Base-by-base conservation (phyloP, 805 yeast species). In the Wickerhamomyces alni region DNA sequence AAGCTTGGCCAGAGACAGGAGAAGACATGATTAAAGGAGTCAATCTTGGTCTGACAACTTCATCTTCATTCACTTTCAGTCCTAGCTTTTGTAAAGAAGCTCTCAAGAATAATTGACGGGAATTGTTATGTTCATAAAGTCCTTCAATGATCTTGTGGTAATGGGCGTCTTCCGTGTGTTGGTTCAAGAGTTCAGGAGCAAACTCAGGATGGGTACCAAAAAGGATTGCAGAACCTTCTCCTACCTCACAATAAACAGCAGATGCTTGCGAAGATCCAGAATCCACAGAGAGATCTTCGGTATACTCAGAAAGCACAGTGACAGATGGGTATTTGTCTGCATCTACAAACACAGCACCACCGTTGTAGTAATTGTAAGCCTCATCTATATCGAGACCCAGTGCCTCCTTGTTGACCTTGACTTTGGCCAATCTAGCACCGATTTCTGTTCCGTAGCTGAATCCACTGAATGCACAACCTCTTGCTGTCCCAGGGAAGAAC, bases 161-260 rank as follows among this genome's bases (percentile, higher is more conserved):
- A 15, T 64, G 33, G 45, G 60, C 35, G 44, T 65, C 41, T 10
- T 55, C 47, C 2, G 44, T 41, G 2, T 62, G 47, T 21, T 63
- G 64, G 16, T 61, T 61, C 44, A 73, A 62, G 46, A 80, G 50
- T 13, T 72, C 63, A 13, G 87, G 82, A 3, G 77, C 67, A 55
- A 80, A 88, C 60, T 93, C 99, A 0, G 96, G 95, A 61, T 93
- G 99, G 0, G 87, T 74, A 1, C 98, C 98, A 12, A 83, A 70
- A 11, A 93, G 68, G 9, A 93, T 61, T 0, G 81, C 96, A 28
- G 63, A 65, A 3, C 99, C 99, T 29, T 72, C 65, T 2, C 95
- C 96, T 3, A 77, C 75, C 9, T 67, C 65, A 50, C 87, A 75
- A 42, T 72, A 61, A 4, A 93, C 75, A 0, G 77, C 84, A 0